These are phyloP conservation scores for Butyriboletus loyo DNA, from an alignment of 768 basidiomycete species.

Conservation along the genomic window DNA sequence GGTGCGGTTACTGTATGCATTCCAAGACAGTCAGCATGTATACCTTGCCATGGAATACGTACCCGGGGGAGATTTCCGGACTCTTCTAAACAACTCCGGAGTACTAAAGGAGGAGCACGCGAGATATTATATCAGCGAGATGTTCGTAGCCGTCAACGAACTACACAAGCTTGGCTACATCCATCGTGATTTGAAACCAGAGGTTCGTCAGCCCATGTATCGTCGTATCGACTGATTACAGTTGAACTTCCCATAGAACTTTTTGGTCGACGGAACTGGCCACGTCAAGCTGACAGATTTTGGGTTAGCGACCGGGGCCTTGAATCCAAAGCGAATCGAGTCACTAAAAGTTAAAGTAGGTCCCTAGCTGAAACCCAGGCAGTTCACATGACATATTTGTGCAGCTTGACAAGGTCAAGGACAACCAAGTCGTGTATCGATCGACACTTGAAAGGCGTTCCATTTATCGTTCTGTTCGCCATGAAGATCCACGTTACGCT, in stretches of 20 bases:
- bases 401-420: conserved; percentile 95
- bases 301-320: conserved; percentile 92
- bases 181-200: conserved; percentile 96
- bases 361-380: background rate
- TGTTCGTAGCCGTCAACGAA: conserved; percentile 93
- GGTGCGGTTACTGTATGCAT: conserved; percentile 91
- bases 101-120: conserved; percentile 98
- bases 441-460: conserved; percentile 94
- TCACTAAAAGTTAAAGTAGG: conserved; percentile 87
- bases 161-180: conserved; percentile 97
- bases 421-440: conserved; percentile 83
- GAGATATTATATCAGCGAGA: conserved; percentile 94
- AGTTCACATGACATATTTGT: conserved; percentile 4
- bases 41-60: conserved; percentile 99
- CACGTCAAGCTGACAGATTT: conserved; percentile 99
- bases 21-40: conserved; percentile 88
- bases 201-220: conserved; percentile 50
- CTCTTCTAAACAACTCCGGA: conserved; percentile 95
- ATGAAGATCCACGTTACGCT: conserved; percentile 89
- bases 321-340: conserved; percentile 93
- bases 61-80: conserved; percentile 97
- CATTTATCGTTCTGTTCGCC: conserved; percentile 88
- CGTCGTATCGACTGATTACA: background rate
- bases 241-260: conserved; percentile 70
- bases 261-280: conserved; percentile 91